A percentile compares a stretch with the other conserved stretches of the same genome.
phyloP scores from a whole-genome alignment of 495 filamentous ascomycete species.

The Penicillium atrosanguineum region DNA sequence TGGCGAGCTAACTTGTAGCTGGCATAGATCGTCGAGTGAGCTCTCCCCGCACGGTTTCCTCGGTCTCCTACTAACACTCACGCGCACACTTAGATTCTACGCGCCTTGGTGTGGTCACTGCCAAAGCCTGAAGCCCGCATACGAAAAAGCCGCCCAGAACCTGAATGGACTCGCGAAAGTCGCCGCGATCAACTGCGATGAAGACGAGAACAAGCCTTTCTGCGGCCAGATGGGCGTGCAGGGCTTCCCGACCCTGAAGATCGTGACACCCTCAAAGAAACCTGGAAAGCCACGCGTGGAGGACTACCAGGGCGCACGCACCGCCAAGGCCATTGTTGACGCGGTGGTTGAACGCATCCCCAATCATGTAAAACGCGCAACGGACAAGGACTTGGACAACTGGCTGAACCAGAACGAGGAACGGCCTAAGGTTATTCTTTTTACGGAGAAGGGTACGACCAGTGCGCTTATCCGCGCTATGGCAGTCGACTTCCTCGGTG shows the following conservation, averaged over 20 bases:
- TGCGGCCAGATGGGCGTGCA: slow-evolving; percentile 87
- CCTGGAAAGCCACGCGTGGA: slow-evolving; percentile 80
- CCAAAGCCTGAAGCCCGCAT: slow-evolving; percentile 90
- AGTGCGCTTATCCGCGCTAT: slow-evolving; percentile 78
- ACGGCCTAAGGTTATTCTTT: slow-evolving; percentile 82
- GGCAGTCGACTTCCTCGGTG: slow-evolving; percentile 88
- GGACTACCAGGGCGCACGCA: slow-evolving; percentile 85
- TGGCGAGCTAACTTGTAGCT: background rate
- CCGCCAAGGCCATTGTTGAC: slow-evolving; percentile 82
- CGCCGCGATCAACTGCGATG: slow-evolving; percentile 92
- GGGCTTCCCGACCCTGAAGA: slow-evolving; percentile 96
- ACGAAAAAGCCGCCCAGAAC: slow-evolving; percentile 87
- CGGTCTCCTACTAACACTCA: slow-evolving; percentile 11
- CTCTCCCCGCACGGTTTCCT: slow-evolving; percentile 16
- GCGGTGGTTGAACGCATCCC: slow-evolving; percentile 83
- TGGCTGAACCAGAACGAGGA: slow-evolving; percentile 74
- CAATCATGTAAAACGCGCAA: slow-evolving; percentile 81
- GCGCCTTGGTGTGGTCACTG: slow-evolving; percentile 97
- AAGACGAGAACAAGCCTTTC: slow-evolving; percentile 86
- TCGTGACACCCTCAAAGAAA: slow-evolving; percentile 81
- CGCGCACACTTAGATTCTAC: slow-evolving; percentile 69
- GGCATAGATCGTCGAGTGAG: slow-evolving; percentile 67
- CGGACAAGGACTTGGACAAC: slow-evolving; percentile 72
- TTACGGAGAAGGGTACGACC: slow-evolving; percentile 90
- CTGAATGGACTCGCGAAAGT: slow-evolving; percentile 90